Percentiles rank a stretch among this genome's conserved stretches.
Evolutionary conservation across 2,329 filamentous ascomycete genomes (phyloP).

Genomic region (Triangularia verruculosa): DNA sequence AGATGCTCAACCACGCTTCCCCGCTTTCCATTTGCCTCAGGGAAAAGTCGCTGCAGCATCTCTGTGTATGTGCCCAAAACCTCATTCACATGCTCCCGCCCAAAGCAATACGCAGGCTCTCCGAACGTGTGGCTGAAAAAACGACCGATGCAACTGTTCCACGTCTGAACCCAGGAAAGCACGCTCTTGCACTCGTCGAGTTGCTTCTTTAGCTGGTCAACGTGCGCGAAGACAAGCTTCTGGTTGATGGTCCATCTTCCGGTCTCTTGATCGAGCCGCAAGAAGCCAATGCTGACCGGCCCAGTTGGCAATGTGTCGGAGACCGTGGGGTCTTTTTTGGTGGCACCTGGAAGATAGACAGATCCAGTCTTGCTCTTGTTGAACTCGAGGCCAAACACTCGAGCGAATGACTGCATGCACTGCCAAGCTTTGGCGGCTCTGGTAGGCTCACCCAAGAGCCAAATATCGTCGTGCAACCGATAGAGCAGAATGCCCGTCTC

Average conservation of each 20-base stretch:
- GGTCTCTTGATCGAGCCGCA: slow-evolving; percentile 45
- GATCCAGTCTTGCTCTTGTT: slow-evolving; percentile 42
- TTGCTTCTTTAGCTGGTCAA: slow-evolving; percentile 52
- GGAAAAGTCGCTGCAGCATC: slow-evolving; percentile 42
- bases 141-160: slow-evolving; percentile 46
- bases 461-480: slow-evolving; percentile 48
- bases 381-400: slow-evolving; percentile 42
- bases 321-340: slow-evolving; percentile 25
- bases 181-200: slow-evolving; percentile 49
- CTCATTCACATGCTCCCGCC: slow-evolving; percentile 42
- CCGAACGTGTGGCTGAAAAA: slow-evolving; percentile 48
- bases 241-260: slow-evolving; percentile 54
- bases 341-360: slow-evolving; percentile 33
- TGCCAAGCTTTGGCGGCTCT: slow-evolving; percentile 42
- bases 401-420: slow-evolving; percentile 40
- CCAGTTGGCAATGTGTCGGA: slow-evolving; percentile 45
- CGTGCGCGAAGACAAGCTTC: slow-evolving; percentile 50
- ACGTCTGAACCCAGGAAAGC: slow-evolving; percentile 40
- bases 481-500: slow-evolving; percentile 42
- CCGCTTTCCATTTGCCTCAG: slow-evolving; percentile 15
- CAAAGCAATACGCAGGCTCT: slow-evolving; percentile 44
- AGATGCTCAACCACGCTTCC: slow-evolving; percentile 33
- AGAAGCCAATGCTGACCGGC: slow-evolving; percentile 54
- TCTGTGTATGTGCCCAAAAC: slow-evolving; percentile 41
- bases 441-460: slow-evolving; percentile 44